These are phyloP conservation scores for Rhodotorula sp. DNA, from an alignment of 1,284 basidiomycete genomes.

Conservation along the genomic window DNA sequence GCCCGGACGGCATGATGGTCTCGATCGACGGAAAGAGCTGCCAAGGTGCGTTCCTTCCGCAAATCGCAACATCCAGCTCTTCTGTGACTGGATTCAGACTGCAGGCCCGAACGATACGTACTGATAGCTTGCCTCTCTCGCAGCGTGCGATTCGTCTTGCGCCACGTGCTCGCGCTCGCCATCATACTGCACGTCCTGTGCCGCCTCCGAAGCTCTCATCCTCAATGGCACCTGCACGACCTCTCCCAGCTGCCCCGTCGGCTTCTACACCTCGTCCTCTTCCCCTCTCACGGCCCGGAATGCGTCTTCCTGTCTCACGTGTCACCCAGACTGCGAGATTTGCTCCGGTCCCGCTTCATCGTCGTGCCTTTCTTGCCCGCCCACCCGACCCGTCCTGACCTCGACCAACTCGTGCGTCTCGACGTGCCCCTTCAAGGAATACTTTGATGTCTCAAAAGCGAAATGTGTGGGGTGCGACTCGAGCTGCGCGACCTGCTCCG, in stretches of 20 bases:
- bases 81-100: neutral
- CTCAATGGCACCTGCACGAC: slow-evolving; percentile 67
- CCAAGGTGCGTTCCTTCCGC: slow-evolving; percentile 55
- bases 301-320: slow-evolving; percentile 59
- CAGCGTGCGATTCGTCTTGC: slow-evolving; percentile 72
- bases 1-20: slow-evolving; percentile 62
- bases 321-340: slow-evolving; percentile 75
- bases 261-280: slow-evolving; percentile 61
- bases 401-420: slow-evolving; percentile 66
- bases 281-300: slow-evolving; percentile 60
- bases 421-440: slow-evolving; percentile 68
- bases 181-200: slow-evolving; percentile 68
- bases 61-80: neutral
- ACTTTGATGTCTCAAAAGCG: slow-evolving; percentile 63
- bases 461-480: slow-evolving; percentile 65
- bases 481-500: slow-evolving; percentile 67
- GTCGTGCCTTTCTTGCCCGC: slow-evolving; percentile 68
- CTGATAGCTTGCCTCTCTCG: slow-evolving; percentile 20
- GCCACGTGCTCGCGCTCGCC: slow-evolving; percentile 61
- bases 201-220: slow-evolving; percentile 59
- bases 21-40: slow-evolving; percentile 47
- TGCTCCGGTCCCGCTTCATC: slow-evolving; percentile 62
- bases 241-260: slow-evolving; percentile 61
- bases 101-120: too few relatives aligned
- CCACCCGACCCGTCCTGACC: slow-evolving; percentile 65